Conservation (phyloP, 441 rosid species). For the Corymbia calophylla region DNA sequence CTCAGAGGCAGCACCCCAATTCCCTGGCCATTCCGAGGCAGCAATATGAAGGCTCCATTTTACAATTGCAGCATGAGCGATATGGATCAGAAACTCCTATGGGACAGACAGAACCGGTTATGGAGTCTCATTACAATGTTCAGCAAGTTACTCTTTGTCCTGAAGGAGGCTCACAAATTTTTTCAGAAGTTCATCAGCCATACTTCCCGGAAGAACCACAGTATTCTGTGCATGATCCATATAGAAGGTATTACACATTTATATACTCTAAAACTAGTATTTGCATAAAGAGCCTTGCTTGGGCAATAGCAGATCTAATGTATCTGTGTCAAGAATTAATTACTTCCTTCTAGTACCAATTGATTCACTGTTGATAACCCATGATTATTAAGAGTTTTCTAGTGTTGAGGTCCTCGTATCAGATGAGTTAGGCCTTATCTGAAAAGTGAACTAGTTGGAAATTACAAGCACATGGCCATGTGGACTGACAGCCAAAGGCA, state of each 20-base stretch:
- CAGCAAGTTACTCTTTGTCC: constrained; percentile 1
- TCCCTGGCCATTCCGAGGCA: not conserved
- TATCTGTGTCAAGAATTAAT: not conserved
- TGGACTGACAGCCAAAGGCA: not conserved
- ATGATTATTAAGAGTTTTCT: not conserved
- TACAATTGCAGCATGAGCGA: not conserved
- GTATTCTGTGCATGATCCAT: not conserved
- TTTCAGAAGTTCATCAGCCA: constrained; percentile 3
- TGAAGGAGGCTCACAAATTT: not conserved
- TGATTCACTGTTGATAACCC: not conserved
- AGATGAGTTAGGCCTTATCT: not conserved
- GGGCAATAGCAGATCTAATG: not conserved
- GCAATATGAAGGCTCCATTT: not conserved
- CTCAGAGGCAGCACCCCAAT: not conserved
- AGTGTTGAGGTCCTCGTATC: not conserved
- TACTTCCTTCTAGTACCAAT: not conserved
- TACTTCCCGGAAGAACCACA: constrained; percentile 12
- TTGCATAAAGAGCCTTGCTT: not conserved
- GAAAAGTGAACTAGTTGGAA: not conserved
- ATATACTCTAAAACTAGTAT: not conserved
- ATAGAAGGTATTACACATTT: not conserved
- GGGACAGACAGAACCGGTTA: not conserved
- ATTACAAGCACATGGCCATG: not conserved
- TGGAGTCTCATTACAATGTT: not conserved
- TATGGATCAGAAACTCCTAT: not conserved